A percentile compares a stretch with the other conserved stretches of the same genome.
These are phyloP conservation scores for Maudiozyma turicensis DNA, from an alignment of 805 yeast species.

Conservation along the genomic window DNA sequence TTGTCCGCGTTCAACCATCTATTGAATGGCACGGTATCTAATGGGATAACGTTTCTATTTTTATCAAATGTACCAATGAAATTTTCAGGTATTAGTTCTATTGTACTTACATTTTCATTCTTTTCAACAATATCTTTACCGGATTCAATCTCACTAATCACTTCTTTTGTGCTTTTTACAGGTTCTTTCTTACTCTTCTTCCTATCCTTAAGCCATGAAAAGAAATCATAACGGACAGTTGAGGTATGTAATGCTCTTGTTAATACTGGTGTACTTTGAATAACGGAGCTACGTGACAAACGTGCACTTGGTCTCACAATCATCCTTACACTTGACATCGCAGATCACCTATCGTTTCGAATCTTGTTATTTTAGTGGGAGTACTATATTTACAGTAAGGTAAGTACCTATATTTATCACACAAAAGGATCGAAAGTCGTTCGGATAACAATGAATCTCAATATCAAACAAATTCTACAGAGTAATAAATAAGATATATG, in stretches of 20 bases:
- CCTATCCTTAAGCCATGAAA: slow-evolving; percentile 34
- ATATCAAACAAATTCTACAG: no score
- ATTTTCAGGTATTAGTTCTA: slow-evolving; percentile 23
- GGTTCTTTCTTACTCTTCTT: slow-evolving; percentile 16
- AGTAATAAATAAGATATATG: no score
- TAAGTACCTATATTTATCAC: no score
- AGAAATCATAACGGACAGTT: slow-evolving; percentile 16
- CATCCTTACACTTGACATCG: background rate
- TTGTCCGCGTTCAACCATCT: slow-evolving; percentile 28
- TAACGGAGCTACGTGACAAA: background rate
- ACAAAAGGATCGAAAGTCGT: no score
- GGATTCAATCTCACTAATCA: slow-evolving; percentile 31
- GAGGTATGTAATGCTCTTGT: slow-evolving; percentile 1
- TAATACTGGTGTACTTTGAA: background rate
- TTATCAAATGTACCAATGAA: slow-evolving; percentile 20
- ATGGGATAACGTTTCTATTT: slow-evolving; percentile 3
- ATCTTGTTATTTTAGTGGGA: no score
- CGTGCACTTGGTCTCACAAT: background rate
- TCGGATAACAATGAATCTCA: no score
- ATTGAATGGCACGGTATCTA: slow-evolving; percentile 24
- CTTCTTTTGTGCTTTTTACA: slow-evolving; percentile 20
- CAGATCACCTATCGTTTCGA: no score
- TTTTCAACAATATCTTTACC: slow-evolving; percentile 20
- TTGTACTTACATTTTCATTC: slow-evolving; percentile 1
- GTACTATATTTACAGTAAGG: no score